These are phyloP conservation scores for Plasmopara viticola DNA, from an alignment of 352 stramenopile species.

Conservation along the genomic window DNA sequence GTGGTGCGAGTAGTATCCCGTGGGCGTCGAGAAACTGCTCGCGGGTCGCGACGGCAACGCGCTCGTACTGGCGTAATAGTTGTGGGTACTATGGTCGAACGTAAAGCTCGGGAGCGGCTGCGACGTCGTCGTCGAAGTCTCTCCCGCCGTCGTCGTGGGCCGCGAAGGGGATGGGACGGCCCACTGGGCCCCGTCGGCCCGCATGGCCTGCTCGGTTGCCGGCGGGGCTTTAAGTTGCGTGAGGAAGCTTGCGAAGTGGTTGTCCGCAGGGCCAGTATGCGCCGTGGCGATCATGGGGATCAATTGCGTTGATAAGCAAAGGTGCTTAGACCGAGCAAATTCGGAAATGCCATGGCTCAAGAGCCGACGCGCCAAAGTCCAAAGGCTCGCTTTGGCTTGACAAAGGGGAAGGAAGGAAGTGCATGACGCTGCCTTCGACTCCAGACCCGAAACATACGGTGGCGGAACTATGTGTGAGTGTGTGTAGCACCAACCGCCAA, in stretches of 20 bases:
- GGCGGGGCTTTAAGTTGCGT: conserved; percentile 30
- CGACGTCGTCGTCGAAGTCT: conserved; percentile 14
- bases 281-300: conserved; percentile 6
- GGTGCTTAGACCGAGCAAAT: conserved; percentile 30
- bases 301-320: conserved; percentile 14
- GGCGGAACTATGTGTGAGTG: conserved; percentile 12
- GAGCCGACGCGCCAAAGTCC: conserved; percentile 10
- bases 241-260: conserved; percentile 41
- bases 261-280: conserved; percentile 10
- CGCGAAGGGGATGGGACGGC: conserved; percentile 22
- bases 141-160: conserved; percentile 13
- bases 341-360: conserved; percentile 20
- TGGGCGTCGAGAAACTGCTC: conserved; percentile 9
- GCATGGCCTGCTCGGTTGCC: conserved; percentile 19
- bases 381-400: conserved; percentile 7
- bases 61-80: conserved; percentile 14
- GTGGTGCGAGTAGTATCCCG: conserved; percentile 24
- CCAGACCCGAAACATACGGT: conserved; percentile 28
- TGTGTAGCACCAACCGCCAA: conserved; percentile 25
- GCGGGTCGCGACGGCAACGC: conserved; percentile 3
- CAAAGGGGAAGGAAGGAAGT: conserved; percentile 4
- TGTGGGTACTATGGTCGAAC: conserved; percentile 15
- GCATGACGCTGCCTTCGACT: conserved; percentile 14
- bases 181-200: conserved; percentile 19
- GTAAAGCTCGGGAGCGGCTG: conserved; percentile 25